A percentile compares a stretch with the other conserved stretches of the same genome.
Conservation (phyloP, 345 rosid species). For the Psidium guajava region DNA sequence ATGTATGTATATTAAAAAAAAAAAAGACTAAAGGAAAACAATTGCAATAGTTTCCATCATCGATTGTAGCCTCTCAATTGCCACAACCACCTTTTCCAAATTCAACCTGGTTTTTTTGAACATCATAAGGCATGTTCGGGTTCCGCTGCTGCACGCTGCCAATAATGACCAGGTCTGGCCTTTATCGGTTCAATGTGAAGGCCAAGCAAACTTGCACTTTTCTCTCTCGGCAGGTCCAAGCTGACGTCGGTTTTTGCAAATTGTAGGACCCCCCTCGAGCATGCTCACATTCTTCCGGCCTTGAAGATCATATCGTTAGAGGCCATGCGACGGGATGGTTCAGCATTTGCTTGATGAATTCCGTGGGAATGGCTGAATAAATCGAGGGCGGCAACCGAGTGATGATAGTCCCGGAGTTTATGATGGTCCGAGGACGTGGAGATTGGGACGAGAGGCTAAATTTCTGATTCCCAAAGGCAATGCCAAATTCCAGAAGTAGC, state of each 20-base stretch:
- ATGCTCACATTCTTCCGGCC: not conserved
- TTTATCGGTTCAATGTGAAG: conserved; percentile 1
- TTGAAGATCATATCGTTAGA: not conserved
- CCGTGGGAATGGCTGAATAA: not conserved
- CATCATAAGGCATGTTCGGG: conserved; percentile 4
- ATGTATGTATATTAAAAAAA: not conserved
- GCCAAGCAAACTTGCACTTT: conserved; percentile 17
- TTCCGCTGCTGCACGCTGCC: conserved; percentile 15
- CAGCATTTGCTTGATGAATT: not conserved
- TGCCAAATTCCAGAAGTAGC: not conserved
- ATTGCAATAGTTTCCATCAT: not conserved
- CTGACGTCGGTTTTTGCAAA: not conserved
- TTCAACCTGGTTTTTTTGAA: not conserved
- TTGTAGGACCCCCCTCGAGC: conserved; percentile 1
- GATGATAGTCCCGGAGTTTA: conserved; percentile 17
- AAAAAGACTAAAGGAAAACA: too few relatives aligned
- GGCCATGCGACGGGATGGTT: not conserved
- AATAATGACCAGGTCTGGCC: conserved; percentile 1
- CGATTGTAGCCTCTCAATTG: not conserved
- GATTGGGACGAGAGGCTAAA: not conserved
- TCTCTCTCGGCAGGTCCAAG: conserved; percentile 2
- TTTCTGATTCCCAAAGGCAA: conserved; percentile 5
- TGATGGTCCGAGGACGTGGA: not conserved
- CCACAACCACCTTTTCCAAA: conserved; percentile 9
- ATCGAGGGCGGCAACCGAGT: not conserved